Percentiles rank a stretch among this genome's conserved stretches.
These are phyloP conservation scores for Eutrema heterophyllum DNA, from an alignment of 345 rosid species.

Conservation along the genomic window DNA sequence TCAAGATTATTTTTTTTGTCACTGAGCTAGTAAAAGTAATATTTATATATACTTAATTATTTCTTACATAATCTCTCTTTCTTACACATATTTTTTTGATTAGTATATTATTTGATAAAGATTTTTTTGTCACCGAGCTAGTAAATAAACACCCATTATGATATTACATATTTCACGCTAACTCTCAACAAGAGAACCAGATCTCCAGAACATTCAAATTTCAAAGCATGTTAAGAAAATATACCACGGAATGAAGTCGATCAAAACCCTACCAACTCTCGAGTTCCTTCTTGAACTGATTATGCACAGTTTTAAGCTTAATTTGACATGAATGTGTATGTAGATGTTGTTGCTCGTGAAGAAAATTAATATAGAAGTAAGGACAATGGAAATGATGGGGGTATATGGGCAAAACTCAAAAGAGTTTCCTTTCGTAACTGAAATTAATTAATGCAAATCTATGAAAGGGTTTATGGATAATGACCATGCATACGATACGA, in stretches of 20 bases:
- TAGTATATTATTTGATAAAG: neutral
- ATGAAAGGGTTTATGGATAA: conserved; percentile 14
- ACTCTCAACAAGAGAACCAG: neutral
- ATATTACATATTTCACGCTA: neutral
- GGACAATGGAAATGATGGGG: conserved; percentile 14
- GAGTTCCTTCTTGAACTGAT: neutral
- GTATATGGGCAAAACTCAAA: conserved; percentile 17
- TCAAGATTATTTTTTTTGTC: conserved; percentile 3
- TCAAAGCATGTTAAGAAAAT: neutral
- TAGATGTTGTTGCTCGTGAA: conserved; percentile 1
- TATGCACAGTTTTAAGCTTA: neutral
- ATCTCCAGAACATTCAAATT: neutral
- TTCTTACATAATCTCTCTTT: neutral
- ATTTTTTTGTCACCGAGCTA: conserved; percentile 3
- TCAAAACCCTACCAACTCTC: conserved; percentile 9
- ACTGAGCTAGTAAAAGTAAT: conserved; percentile 23
- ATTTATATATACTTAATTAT: neutral
- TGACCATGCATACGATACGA: neutral
- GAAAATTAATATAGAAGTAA: neutral
- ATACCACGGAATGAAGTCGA: neutral
- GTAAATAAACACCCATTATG: conserved; percentile 3
- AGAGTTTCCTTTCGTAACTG: neutral
- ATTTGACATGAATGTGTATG: conserved; percentile 5
- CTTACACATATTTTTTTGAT: neutral
- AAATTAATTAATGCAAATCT: conserved; percentile 12